Conservation (phyloP, 768 basidiomycete species). For the Wakefieldia striispora region DNA sequence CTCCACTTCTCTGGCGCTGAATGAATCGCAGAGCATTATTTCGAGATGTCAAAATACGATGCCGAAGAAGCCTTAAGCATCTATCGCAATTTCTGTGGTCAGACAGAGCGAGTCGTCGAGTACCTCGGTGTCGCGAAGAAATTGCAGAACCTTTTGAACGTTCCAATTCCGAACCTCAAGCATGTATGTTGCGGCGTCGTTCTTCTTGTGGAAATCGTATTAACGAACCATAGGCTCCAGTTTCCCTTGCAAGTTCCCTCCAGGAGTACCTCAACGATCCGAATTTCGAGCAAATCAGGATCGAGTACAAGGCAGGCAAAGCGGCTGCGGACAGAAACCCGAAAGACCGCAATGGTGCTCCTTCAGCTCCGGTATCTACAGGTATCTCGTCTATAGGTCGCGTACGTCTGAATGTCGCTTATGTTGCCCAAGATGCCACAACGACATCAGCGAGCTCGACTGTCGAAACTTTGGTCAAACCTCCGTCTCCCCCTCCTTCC, state of each 20-base stretch:
- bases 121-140: conserved; percentile 91
- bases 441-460: conserved; percentile 18
- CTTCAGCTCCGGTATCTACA: conserved; percentile 9
- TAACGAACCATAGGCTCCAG: conserved; percentile 68
- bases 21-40: conserved; percentile 75
- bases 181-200: conserved; percentile 52
- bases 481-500: conserved; percentile 24
- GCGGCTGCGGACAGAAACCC: conserved; percentile 50
- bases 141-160: conserved; percentile 88
- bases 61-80: conserved; percentile 80
- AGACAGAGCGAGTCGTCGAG: conserved; percentile 91
- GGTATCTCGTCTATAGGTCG: conserved; percentile 13
- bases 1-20: conserved; percentile 12
- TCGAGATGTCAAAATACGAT: conserved; percentile 96
- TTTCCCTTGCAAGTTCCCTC: conserved; percentile 88
- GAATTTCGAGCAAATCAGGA: conserved; percentile 92
- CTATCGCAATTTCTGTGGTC: conserved; percentile 92
- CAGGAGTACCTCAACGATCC: conserved; percentile 97
- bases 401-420: not conserved
- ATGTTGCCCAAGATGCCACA: conserved; percentile 14
- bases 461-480: conserved; percentile 19
- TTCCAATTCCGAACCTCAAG: conserved; percentile 91
- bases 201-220: not conserved
- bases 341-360: conserved; percentile 5
- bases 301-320: conserved; percentile 88